A percentile compares a stretch with the other conserved stretches of the same genome.
Evolutionary conservation across 176 grass and related monocot species (phyloP).

Genomic region (Eragrostis curvula): DNA sequence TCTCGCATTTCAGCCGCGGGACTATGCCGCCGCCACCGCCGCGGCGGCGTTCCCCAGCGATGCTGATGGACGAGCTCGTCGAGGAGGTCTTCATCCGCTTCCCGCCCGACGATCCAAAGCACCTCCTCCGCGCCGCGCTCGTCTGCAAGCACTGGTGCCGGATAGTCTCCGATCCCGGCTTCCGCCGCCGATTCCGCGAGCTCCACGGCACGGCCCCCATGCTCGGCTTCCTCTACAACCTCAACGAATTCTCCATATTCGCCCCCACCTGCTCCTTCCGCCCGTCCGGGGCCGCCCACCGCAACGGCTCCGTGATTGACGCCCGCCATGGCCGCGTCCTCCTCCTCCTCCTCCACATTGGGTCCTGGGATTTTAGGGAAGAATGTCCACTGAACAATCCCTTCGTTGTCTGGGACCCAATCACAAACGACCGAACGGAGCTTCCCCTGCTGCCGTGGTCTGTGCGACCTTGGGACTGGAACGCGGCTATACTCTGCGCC

Average conservation of each 20-base stretch:
- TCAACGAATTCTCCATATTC: accelerated
- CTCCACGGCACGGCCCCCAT: neutral
- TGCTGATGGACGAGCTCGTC: neutral
- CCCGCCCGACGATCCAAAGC: neutral
- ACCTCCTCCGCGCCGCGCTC: slow-evolving; percentile 2
- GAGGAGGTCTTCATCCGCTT: slow-evolving; percentile 11
- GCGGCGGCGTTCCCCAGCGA: neutral
- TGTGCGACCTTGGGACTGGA: neutral
- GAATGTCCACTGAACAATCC: neutral
- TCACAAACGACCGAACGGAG: neutral
- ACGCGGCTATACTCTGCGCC: slow-evolving; percentile 33
- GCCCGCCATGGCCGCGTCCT: slow-evolving; percentile 34
- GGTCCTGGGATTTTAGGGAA: neutral
- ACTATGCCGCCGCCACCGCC: neutral
- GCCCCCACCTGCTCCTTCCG: neutral
- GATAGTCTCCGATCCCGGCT: neutral
- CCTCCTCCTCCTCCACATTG: neutral
- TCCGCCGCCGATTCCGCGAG: neutral
- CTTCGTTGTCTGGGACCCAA: slow-evolving; percentile 21
- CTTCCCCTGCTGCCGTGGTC: neutral
- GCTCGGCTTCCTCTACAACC: neutral
- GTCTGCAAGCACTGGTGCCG: slow-evolving; percentile 8
- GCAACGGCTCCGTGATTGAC: neutral
- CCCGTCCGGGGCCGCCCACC: neutral
- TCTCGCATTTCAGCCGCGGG: too few relatives aligned